Percentiles rank a stretch among this genome's conserved stretches.
These are phyloP conservation scores for Pleurostoma richardsiae DNA, from an alignment of 2,329 filamentous ascomycete species.

Conservation along the genomic window DNA sequence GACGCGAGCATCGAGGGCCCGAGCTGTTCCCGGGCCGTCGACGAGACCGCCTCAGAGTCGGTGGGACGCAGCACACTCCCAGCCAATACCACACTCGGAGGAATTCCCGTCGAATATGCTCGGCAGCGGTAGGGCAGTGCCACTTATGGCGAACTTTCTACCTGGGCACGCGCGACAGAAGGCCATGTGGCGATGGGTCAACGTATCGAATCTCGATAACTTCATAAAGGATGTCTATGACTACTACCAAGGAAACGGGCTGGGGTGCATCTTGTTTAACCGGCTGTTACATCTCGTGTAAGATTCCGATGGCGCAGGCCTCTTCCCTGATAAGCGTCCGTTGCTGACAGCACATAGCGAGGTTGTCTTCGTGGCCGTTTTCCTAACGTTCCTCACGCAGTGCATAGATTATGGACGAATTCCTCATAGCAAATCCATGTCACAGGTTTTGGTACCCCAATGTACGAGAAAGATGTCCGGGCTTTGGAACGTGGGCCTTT, in stretches of 20 bases:
- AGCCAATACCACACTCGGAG: constrained; percentile 44
- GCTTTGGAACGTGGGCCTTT: constrained; percentile 71
- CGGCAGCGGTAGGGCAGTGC: constrained; percentile 20
- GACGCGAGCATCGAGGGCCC: constrained; percentile 15
- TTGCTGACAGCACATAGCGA: constrained; percentile 45
- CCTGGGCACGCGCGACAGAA: constrained; percentile 55
- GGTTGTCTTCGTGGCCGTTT: constrained; percentile 74
- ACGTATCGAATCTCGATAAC: constrained; percentile 81
- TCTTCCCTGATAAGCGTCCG: neutral
- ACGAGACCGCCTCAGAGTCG: constrained; percentile 40
- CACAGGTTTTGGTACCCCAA: constrained; percentile 58
- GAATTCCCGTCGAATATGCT: constrained; percentile 16
- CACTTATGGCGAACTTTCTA: constrained; percentile 16
- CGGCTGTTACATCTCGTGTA: constrained; percentile 69
- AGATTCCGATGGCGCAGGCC: constrained; percentile 23
- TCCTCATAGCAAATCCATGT: constrained; percentile 54
- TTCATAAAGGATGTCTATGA: constrained; percentile 83
- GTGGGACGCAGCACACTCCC: constrained; percentile 49
- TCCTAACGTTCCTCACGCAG: constrained; percentile 78
- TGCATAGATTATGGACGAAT: constrained; percentile 79
- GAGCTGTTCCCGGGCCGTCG: constrained; percentile 33
- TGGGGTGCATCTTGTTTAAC: constrained; percentile 77
- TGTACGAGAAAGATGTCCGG: constrained; percentile 74
- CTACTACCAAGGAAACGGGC: constrained; percentile 78
- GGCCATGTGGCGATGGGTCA: constrained; percentile 90